Evolutionary conservation across 2,329 filamentous ascomycete genomes (phyloP), one percentile per base, ranked within the genome.

Genomic region (Aspergillus pseudoglaucus): DNA sequence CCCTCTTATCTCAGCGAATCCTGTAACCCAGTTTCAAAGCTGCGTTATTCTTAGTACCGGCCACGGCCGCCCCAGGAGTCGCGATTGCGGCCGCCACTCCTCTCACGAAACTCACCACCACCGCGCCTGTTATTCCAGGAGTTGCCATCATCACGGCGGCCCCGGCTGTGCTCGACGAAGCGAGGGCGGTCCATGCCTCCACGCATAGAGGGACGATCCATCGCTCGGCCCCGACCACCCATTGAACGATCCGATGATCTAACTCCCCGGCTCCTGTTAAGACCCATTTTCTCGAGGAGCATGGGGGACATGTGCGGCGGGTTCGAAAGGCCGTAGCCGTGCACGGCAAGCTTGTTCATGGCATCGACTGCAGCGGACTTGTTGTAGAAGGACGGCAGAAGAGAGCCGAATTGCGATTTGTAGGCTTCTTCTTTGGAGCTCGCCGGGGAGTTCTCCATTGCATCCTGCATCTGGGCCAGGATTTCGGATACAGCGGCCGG

Each of bases 271-370:
- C 17, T 9, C 6, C 14, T 42, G 23, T 42, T 18, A 18, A 42
- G 40, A 15, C 40, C 40, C 23, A 42, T 15, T n/a, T 42, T 25
- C 6, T 22, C 15, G 40, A 42, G 12, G 12, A 42, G 6, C 4
- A 14, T 14, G 1, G 40, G n/a, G 12, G 40, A 27, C 20, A 42
- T 20, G 6, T 8, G 22, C n/a, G 40, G 40, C 6, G 40, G 40
- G 6, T 7, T 27, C 6, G 20, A 5, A 27, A 25, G n/a, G 9
- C 40, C 40, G 23, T 73, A 78, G 6, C 75, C 75, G 50, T 73
- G 68, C 38, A 68, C 63, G 6, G 72, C 68, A 15, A 74, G 59
- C 43, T 68, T 59, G 52, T 77, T 76, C 23, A 77, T 64, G 8
- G 65, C 62, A 12, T 69, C 60, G n/a, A 78, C 52, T 8, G 77